Conservation (phyloP, 1,284 basidiomycete species). For the Microbotryum scabiosae region DNA sequence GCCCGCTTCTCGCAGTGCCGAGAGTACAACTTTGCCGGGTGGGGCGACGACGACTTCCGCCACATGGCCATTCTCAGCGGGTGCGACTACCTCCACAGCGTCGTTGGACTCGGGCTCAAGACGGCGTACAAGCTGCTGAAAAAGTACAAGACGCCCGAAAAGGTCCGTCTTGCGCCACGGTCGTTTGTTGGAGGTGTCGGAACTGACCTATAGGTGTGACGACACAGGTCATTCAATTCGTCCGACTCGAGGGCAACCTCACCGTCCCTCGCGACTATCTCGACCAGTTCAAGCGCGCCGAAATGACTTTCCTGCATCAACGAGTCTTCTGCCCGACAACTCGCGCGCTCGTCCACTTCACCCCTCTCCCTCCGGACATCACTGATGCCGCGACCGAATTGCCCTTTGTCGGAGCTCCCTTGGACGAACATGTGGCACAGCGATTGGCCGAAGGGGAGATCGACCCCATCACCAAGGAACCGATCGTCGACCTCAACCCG, state of each 20-base stretch:
- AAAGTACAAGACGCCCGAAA: slow-evolving; percentile 78
- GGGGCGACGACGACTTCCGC: slow-evolving; percentile 83
- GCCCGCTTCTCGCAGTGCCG: slow-evolving; percentile 63
- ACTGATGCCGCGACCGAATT: slow-evolving; percentile 40
- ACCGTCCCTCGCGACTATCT: slow-evolving; percentile 68
- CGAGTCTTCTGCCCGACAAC: slow-evolving; percentile 74
- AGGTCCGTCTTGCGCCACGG: slow-evolving; percentile 44
- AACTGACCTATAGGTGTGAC: background rate
- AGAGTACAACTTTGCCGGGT: slow-evolving; percentile 71
- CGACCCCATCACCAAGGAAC: slow-evolving; percentile 20
- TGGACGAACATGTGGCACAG: slow-evolving; percentile 13
- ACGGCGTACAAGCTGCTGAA: slow-evolving; percentile 78
- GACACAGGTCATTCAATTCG: slow-evolving; percentile 52
- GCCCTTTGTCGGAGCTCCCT: slow-evolving; percentile 22
- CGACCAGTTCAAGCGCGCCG: slow-evolving; percentile 58
- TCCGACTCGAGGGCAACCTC: slow-evolving; percentile 79
- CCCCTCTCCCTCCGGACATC: slow-evolving; percentile 47
- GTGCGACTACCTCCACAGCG: slow-evolving; percentile 69
- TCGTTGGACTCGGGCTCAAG: slow-evolving; percentile 50
- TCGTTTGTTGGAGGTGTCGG: too few relatives aligned
- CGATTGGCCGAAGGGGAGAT: slow-evolving; percentile 23
- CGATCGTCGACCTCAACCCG: slow-evolving; percentile 25
- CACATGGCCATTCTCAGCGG: slow-evolving; percentile 74
- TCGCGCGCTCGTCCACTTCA: slow-evolving; percentile 61
- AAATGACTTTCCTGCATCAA: slow-evolving; percentile 90